phyloP scores from a whole-genome alignment of 2,329 filamentous ascomycete species.

The Nothophaeocryptopus gaeumannii region DNA sequence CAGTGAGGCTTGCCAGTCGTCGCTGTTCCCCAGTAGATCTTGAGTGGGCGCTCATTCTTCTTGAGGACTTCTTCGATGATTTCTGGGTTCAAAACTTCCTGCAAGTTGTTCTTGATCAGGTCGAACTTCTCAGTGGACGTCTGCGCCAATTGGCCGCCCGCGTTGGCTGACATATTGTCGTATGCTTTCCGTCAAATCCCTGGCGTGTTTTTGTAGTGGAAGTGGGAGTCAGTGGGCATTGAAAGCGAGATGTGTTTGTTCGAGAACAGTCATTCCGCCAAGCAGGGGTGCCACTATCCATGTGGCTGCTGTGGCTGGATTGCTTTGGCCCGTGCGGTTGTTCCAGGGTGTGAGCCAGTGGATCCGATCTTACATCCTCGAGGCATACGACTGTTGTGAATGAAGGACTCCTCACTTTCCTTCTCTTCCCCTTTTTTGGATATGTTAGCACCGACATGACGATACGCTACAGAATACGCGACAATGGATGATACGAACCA shows the following conservation, averaged over 20 bases:
- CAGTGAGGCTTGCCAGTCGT: constrained; percentile 85
- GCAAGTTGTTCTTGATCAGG: constrained; percentile 71
- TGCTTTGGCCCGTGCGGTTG: too few species aligned
- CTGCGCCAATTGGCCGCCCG: constrained; percentile 6
- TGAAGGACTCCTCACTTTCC: too few species aligned
- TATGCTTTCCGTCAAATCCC: not conserved
- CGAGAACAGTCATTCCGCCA: too few species aligned
- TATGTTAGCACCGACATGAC: constrained; percentile 9
- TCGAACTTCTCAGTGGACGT: constrained; percentile 60
- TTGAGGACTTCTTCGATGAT: constrained; percentile 72
- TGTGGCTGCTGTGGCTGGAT: too few species aligned
- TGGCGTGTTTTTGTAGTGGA: not conserved
- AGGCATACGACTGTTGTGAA: too few species aligned
- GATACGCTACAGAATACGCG: constrained; percentile 3
- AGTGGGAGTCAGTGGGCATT: too few species aligned
- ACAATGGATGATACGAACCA: constrained; percentile 31
- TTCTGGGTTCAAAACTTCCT: constrained; percentile 79
- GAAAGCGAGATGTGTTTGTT: too few species aligned
- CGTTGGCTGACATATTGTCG: not conserved
- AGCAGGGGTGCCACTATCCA: too few species aligned
- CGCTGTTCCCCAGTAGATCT: constrained; percentile 85
- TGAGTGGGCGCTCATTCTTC: constrained; percentile 67
- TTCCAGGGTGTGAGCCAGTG: too few species aligned
- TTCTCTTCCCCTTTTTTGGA: not conserved
- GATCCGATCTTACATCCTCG: too few species aligned